A percentile compares a stretch with the other conserved stretches of the same genome.
Evolutionary conservation across 2,329 filamentous ascomycete species (phyloP).

Genomic region (Sporothrix globosa): DNA sequence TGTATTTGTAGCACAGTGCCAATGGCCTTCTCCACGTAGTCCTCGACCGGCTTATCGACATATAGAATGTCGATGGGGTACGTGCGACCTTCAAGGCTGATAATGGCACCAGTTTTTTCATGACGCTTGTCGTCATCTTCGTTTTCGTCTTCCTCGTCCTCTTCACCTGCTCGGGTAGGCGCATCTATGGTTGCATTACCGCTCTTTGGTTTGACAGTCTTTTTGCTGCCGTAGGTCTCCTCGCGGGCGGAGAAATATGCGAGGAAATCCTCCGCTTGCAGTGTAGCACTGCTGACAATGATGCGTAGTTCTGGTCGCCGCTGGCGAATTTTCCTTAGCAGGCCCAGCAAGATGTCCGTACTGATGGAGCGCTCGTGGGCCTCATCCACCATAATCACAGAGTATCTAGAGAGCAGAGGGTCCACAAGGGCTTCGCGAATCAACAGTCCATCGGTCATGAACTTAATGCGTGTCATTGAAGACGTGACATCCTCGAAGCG

Average conservation of each 20-base stretch:
- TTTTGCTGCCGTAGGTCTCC: slow-evolving; percentile 37
- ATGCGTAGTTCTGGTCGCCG: slow-evolving; percentile 80
- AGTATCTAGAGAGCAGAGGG: slow-evolving; percentile 86
- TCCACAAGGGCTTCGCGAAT: slow-evolving; percentile 92
- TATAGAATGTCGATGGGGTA: slow-evolving; percentile 89
- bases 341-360: slow-evolving; percentile 85
- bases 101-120: slow-evolving; percentile 59
- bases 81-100: slow-evolving; percentile 84
- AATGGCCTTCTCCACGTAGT: slow-evolving; percentile 84
- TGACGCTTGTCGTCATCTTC: slow-evolving; percentile 41
- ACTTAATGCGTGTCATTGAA: slow-evolving; percentile 83
- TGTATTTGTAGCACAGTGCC: slow-evolving; percentile 88
- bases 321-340: slow-evolving; percentile 87
- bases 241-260: slow-evolving; percentile 68
- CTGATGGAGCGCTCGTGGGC: slow-evolving; percentile 92
- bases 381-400: slow-evolving; percentile 96
- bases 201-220: slow-evolving; percentile 34
- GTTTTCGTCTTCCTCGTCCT: background rate
- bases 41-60: slow-evolving; percentile 73
- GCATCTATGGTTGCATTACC: background rate
- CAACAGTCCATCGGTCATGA: slow-evolving; percentile 89
- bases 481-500: slow-evolving; percentile 91
- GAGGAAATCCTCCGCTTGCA: slow-evolving; percentile 86
- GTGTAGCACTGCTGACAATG: slow-evolving; percentile 88
- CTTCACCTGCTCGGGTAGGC: slow-evolving; percentile 25